Evolutionary conservation across 352 stramenopile species (phyloP).

Genomic region (Thraustotheca clavata): DNA sequence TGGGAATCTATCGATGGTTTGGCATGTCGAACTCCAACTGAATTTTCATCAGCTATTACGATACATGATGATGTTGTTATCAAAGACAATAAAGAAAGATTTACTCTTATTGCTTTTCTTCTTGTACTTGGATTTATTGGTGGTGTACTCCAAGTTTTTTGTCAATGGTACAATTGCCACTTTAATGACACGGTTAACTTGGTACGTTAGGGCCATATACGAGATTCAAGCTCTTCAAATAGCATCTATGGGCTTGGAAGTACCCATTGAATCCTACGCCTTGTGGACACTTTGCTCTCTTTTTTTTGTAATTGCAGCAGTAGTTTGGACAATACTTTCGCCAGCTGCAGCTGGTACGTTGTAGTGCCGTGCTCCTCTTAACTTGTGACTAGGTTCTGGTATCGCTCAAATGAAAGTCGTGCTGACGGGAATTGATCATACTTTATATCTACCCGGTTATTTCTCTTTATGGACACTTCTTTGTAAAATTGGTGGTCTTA

Average conservation of each 20-base stretch:
- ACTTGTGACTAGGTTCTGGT: constrained; percentile 37
- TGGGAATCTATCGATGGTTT: no score
- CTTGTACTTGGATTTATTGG: constrained; percentile 72
- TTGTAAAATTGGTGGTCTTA: constrained; percentile 88
- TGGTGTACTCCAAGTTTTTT: constrained; percentile 42
- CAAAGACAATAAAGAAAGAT: background rate
- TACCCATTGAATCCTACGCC: background rate
- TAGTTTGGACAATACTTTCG: constrained; percentile 10
- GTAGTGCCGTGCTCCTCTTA: background rate
- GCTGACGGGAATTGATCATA: constrained; percentile 59
- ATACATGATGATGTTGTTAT: no score
- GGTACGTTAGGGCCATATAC: background rate
- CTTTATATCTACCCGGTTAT: constrained; percentile 76
- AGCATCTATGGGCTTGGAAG: background rate
- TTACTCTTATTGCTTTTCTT: constrained; percentile 41
- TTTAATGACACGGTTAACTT: background rate
- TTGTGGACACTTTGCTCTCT: constrained; percentile 10
- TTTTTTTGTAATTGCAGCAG: background rate
- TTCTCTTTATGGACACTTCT: constrained; percentile 75
- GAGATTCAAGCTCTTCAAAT: background rate
- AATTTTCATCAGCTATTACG: no score
- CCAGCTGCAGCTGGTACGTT: background rate
- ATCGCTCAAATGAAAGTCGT: constrained; percentile 86
- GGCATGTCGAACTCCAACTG: no score
- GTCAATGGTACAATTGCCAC: background rate